Base-by-base conservation (phyloP, 177 flowering plant species). In the Vitis hybrid region DNA sequence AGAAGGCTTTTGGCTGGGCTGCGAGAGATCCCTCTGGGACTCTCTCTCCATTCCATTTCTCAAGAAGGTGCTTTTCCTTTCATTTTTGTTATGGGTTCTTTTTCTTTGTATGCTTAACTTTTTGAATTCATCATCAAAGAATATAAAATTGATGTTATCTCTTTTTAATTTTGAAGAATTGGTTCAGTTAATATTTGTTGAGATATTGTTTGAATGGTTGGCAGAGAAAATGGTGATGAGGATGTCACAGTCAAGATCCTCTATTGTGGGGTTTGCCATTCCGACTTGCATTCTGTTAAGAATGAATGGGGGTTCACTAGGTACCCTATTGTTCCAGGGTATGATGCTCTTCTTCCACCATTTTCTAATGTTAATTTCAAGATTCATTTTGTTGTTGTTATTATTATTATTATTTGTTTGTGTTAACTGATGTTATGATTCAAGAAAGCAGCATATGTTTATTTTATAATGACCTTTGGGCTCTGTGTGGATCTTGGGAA, bases 221-320 rank as follows among this genome's bases (percentile, higher is more conserved):
- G 70, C 84, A 83, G 86, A 69, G 82, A 73, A 68, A 83, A 69
- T 65, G 83, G 81, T 13, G 77, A 61, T 14, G 81, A 81, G 15
- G 87, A 84, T 73, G 85, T 84, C 62, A 72, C 84, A 2, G 22
- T 84, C 9, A 82, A 84, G 61, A 73, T 84, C 49, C 75, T 67
- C 2, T 84, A 67, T 55, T 84, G 87, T 64, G 87, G 87, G 34
- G 79, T 84, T 54, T 84, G 87, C 71, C 87, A 84, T 58, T 76
- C 85, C 19, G 87, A 84, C 63, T 51, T 84, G 66, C 85, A 82
- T 52, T 2, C 7, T 9, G 39, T 52, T 18, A 81, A 69, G 74
- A 84, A 84, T 59, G 85, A 84, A 2, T 84, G 87, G 83, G 85
- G 87, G 4, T 15, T 69, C 59, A 72, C 87, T 15, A 62, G 5